A percentile compares a stretch with the other conserved stretches of the same genome.
Evolutionary conservation across 2,329 filamentous ascomycete species (phyloP).

Genomic region (Colletotrichum falcatum): DNA sequence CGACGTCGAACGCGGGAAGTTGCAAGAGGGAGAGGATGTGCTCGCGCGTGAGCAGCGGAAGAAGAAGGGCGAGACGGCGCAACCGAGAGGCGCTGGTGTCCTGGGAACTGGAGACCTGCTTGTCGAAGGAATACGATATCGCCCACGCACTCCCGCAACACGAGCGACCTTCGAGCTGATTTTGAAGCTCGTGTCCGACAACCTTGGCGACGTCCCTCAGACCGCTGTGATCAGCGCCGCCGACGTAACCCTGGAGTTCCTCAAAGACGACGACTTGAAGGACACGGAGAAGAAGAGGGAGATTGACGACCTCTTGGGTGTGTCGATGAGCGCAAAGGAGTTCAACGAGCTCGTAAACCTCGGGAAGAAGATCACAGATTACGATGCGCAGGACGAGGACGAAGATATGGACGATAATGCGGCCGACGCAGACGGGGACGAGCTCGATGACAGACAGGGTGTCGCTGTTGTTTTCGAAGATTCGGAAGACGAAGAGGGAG

Average conservation of each 20-base stretch:
- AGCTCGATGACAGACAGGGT: conserved; percentile 94
- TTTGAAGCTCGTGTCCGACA: conserved; percentile 87
- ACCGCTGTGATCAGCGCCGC: conserved; percentile 94
- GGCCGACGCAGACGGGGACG: conserved; percentile 74
- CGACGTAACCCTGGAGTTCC: conserved; percentile 87
- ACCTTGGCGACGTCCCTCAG: conserved; percentile 91
- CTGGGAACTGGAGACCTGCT: conserved; percentile 86
- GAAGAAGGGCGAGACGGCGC: conserved; percentile 78
- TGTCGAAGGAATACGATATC: conserved; percentile 92
- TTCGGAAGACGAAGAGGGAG: conserved; percentile 85
- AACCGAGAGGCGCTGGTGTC: conserved; percentile 79
- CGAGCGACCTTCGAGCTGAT: conserved; percentile 95
- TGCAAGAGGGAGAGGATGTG: conserved; percentile 86
- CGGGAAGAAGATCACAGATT: conserved; percentile 99
- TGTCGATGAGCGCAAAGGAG: conserved; percentile 83
- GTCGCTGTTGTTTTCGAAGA: conserved; percentile 98
- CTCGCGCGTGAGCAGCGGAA: conserved; percentile 87
- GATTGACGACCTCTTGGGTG: conserved; percentile 92
- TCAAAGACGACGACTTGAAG: conserved; percentile 96
- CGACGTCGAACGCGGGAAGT: conserved; percentile 78
- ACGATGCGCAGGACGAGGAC: conserved; percentile 95
- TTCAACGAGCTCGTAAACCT: conserved; percentile 98
- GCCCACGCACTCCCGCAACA: conserved; percentile 90
- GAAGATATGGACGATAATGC: conserved; percentile 82
- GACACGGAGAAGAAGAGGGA: conserved; percentile 99